Percentiles rank a stretch among this genome's conserved stretches.
These are phyloP conservation scores for Fusarium vanettenii DNA, from an alignment of 2,329 filamentous ascomycete genomes.

Conservation along the genomic window DNA sequence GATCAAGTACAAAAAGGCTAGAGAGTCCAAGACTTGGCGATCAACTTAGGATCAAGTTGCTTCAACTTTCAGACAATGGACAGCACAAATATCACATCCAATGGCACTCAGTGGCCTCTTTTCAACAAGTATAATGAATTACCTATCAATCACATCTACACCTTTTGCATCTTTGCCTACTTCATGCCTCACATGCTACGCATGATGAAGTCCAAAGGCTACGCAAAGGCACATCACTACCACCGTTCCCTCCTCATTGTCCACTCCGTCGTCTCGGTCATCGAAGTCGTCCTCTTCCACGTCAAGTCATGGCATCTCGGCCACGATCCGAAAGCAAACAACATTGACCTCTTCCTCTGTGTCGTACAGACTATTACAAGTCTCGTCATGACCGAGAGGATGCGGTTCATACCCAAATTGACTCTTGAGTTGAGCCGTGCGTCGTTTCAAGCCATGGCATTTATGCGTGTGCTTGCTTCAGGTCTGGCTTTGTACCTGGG, in stretches of 20 bases:
- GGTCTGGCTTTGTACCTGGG: background rate
- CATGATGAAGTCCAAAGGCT: background rate
- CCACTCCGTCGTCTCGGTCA: background rate
- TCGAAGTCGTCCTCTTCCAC: background rate
- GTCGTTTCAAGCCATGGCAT: background rate
- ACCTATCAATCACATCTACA: background rate
- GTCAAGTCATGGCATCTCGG: background rate
- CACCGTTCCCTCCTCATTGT: background rate
- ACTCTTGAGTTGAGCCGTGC: background rate
- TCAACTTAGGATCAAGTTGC: background rate
- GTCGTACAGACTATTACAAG: background rate
- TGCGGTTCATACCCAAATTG: background rate
- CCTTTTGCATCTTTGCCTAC: background rate
- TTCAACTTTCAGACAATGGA: background rate
- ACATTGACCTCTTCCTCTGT: background rate
- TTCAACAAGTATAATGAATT: background rate
- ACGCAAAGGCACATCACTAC: background rate
- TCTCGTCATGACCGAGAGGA: background rate
- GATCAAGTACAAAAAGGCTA: background rate
- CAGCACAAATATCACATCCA: background rate
- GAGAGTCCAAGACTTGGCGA: background rate
- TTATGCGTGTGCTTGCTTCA: background rate
- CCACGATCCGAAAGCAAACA: background rate
- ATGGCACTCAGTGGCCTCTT: background rate
- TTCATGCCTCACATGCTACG: background rate